These are phyloP conservation scores for Exophiala aquamarina DNA, from an alignment of 2,329 filamentous ascomycete species.

Conservation along the genomic window DNA sequence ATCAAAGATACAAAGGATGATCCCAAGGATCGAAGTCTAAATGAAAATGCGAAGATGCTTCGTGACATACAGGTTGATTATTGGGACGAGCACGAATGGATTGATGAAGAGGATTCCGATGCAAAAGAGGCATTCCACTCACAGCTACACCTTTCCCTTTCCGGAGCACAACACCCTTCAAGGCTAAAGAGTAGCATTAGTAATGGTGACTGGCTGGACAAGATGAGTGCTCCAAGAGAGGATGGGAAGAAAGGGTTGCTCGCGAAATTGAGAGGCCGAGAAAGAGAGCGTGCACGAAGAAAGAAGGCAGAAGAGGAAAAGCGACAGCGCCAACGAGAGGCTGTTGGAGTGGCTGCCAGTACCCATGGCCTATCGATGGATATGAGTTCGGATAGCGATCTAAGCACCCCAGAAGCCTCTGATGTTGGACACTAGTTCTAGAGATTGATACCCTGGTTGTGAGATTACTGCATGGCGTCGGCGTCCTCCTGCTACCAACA, in stretches of 20 bases:
- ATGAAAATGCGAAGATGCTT: conserved; percentile 74
- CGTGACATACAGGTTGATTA: conserved; percentile 75
- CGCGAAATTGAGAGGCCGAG: conserved; percentile 27
- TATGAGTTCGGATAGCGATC: conserved; percentile 24
- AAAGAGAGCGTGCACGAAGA: conserved; percentile 27
- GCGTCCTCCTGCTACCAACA: too few species aligned
- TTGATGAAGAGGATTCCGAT: conserved; percentile 67
- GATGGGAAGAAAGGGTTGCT: conserved; percentile 27
- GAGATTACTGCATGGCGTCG: background rate
- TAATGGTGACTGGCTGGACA: conserved; percentile 62
- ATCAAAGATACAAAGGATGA: conserved; percentile 68
- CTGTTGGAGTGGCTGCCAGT: conserved; percentile 1
- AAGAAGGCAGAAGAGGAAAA: conserved; percentile 28
- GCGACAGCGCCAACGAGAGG: conserved; percentile 19
- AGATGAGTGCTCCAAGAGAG: conserved; percentile 58
- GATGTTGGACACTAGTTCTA: conserved; percentile 1
- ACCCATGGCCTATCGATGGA: conserved; percentile 10
- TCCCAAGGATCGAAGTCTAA: conserved; percentile 45
- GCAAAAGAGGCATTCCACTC: conserved; percentile 67
- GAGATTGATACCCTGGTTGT: too few species aligned
- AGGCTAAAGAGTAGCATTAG: conserved; percentile 56
- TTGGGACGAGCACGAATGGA: conserved; percentile 78
- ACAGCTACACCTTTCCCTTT: conserved; percentile 61
- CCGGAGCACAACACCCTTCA: conserved; percentile 44
- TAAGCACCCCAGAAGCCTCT: conserved; percentile 20